Evolutionary conservation across 176 grass and related monocot species (phyloP).

Genomic region (Otatea glauca): DNA sequence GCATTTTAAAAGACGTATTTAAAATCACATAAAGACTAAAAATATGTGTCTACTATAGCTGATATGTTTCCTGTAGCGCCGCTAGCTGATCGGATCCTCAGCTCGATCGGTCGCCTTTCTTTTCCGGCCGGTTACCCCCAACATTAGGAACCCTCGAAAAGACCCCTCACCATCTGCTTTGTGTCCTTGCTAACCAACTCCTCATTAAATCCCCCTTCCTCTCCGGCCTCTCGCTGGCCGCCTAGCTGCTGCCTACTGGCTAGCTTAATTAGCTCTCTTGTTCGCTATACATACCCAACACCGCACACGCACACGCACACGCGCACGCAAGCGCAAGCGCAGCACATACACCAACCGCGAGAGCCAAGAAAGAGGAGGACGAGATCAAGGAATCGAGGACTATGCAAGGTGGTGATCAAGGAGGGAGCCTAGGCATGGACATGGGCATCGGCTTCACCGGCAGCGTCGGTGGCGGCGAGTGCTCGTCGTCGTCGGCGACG

Average conservation of each 20-base stretch:
- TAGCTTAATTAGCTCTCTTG: conserved; percentile 19
- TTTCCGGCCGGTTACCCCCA: conserved; percentile 51
- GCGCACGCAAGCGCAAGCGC: background rate
- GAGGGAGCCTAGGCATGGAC: conserved; percentile 62
- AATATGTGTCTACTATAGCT: too few species aligned
- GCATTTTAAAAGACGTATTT: too few species aligned
- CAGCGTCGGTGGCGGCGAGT: conserved; percentile 50
- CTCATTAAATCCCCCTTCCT: conserved; percentile 66
- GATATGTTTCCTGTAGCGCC: too few species aligned
- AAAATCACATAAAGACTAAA: too few species aligned
- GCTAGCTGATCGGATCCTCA: background rate
- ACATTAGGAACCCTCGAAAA: conserved; percentile 85
- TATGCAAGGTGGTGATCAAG: conserved; percentile 68
- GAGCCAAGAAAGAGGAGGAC: background rate
- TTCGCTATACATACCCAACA: conserved; percentile 39
- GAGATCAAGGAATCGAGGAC: background rate
- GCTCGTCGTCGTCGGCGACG: conserved; percentile 50
- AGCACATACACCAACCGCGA: conserved; percentile 43
- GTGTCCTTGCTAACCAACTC: conserved; percentile 77
- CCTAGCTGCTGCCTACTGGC: background rate
- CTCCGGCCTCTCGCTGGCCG: background rate
- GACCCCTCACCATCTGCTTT: conserved; percentile 73
- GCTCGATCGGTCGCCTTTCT: conserved; percentile 36
- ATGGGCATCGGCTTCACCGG: conserved; percentile 53
- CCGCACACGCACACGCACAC: conserved; percentile 28